Percentiles rank a stretch among this genome's conserved stretches.
These are phyloP conservation scores for Linanthus parryae DNA, from an alignment of 148 eudicot species.

Conservation along the genomic window DNA sequence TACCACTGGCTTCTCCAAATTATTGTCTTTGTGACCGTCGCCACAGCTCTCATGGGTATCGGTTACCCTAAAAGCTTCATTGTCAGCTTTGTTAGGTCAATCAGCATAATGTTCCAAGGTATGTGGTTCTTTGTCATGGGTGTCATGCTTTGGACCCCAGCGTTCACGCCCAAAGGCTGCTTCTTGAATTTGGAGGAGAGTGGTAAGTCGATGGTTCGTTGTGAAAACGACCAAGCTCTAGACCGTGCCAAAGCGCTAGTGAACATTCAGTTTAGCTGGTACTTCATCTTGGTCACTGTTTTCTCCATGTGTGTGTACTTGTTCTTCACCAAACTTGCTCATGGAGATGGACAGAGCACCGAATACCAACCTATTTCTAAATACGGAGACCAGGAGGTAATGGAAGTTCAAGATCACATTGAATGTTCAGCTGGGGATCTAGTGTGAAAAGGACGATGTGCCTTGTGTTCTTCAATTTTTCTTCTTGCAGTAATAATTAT, in stretches of 20 bases:
- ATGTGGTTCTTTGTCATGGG: conserved; percentile 81
- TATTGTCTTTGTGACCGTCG: conserved; percentile 28
- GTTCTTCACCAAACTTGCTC: conserved; percentile 22
- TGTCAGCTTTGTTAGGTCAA: conserved; percentile 45
- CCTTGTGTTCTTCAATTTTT: too few species aligned
- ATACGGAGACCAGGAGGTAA: too few species aligned
- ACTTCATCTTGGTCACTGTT: conserved; percentile 34
- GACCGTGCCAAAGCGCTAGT: conserved; percentile 71
- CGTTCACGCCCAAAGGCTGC: conserved; percentile 60
- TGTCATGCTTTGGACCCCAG: conserved; percentile 70
- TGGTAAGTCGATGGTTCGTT: conserved; percentile 54
- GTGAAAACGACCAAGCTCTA: conserved; percentile 38
- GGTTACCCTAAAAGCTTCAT: conserved; percentile 35
- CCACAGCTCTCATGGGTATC: conserved; percentile 55
- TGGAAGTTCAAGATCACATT: too few species aligned
- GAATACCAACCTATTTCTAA: too few species aligned
- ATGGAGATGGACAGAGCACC: too few species aligned
- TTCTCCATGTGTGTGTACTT: conserved; percentile 43
- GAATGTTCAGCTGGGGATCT: too few species aligned
- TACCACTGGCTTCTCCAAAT: conserved; percentile 83
- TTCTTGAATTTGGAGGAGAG: conserved; percentile 57
- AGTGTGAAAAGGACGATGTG: too few species aligned
- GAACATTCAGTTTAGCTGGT: conserved; percentile 74
- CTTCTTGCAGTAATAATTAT: too few species aligned
- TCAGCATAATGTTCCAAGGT: conserved; percentile 62